These are phyloP conservation scores for Penicillium sp. DNA, from an alignment of 2,329 filamentous ascomycete species.

Conservation along the genomic window DNA sequence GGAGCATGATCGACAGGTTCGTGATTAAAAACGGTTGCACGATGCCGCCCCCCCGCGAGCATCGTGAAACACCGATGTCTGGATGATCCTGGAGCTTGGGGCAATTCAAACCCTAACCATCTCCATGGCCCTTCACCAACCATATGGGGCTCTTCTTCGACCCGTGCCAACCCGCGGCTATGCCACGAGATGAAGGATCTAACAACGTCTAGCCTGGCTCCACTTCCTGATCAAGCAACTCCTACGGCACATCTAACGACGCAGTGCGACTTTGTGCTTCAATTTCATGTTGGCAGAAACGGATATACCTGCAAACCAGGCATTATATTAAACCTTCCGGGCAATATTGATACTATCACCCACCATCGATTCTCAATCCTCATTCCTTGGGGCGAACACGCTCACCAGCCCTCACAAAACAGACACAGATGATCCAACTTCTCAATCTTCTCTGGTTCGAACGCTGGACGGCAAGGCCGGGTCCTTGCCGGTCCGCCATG, in stretches of 20 bases:
- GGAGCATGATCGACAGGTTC: slow-evolving; percentile 11
- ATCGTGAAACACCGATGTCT: slow-evolving; percentile 2
- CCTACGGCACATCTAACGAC: neutral
- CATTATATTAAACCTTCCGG: neutral
- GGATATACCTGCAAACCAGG: neutral
- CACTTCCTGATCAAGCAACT: neutral
- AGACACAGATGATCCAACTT: neutral
- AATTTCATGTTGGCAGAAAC: neutral
- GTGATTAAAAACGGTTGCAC: slow-evolving; percentile 6
- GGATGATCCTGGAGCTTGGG: neutral
- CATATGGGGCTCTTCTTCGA: neutral
- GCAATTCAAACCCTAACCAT: neutral
- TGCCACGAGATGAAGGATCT: slow-evolving; percentile 1
- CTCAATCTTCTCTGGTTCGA: neutral
- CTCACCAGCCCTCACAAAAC: neutral
- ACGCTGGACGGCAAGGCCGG: neutral
- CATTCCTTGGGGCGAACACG: neutral
- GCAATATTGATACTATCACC: neutral
- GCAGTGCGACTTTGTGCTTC: too few species aligned
- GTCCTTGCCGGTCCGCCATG: slow-evolving; percentile 1
- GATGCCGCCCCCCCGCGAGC: neutral
- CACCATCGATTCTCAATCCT: neutral
- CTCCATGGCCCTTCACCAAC: neutral
- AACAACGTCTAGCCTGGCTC: neutral
- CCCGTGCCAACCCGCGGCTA: neutral